phyloP scores from a whole-genome alignment of 257 asterid genomes.

The Solanum acaule region DNA sequence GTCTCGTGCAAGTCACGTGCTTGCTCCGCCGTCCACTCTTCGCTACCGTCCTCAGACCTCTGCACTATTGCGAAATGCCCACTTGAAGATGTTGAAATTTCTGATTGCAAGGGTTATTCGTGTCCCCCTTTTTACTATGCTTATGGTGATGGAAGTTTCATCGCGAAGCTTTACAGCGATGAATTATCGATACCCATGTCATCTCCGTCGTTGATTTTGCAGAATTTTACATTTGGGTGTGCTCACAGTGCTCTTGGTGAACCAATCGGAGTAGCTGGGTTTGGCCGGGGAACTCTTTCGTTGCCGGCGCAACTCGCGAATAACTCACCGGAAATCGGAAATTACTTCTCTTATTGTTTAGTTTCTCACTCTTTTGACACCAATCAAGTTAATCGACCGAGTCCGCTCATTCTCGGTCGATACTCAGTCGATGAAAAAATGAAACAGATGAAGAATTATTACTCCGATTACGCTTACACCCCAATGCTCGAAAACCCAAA shows the following conservation, averaged over 20 bases:
- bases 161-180: slow-evolving; percentile 49
- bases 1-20: slow-evolving; percentile 56
- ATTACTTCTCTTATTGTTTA: slow-evolving; percentile 78
- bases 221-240: slow-evolving; percentile 76
- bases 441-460: background rate
- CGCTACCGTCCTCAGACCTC: slow-evolving; percentile 64
- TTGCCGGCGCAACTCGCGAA: slow-evolving; percentile 73
- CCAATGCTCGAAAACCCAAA: slow-evolving; percentile 74
- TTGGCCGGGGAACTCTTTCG: slow-evolving; percentile 77
- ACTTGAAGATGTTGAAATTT: slow-evolving; percentile 54
- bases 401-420: slow-evolving; percentile 82
- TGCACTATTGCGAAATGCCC: slow-evolving; percentile 80
- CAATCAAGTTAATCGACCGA: slow-evolving; percentile 27
- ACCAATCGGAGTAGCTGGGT: slow-evolving; percentile 95
- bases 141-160: slow-evolving; percentile 90
- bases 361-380: slow-evolving; percentile 57
- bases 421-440: slow-evolving; percentile 7
- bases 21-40: slow-evolving; percentile 67
- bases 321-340: slow-evolving; percentile 56
- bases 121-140: slow-evolving; percentile 91
- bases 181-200: slow-evolving; percentile 39
- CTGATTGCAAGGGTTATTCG: slow-evolving; percentile 36
- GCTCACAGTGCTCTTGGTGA: slow-evolving; percentile 76
- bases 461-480: slow-evolving; percentile 36
- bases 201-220: slow-evolving; percentile 26